These are phyloP conservation scores for Myxozyma nipponensis DNA, from an alignment of 805 yeast species.

Conservation along the genomic window DNA sequence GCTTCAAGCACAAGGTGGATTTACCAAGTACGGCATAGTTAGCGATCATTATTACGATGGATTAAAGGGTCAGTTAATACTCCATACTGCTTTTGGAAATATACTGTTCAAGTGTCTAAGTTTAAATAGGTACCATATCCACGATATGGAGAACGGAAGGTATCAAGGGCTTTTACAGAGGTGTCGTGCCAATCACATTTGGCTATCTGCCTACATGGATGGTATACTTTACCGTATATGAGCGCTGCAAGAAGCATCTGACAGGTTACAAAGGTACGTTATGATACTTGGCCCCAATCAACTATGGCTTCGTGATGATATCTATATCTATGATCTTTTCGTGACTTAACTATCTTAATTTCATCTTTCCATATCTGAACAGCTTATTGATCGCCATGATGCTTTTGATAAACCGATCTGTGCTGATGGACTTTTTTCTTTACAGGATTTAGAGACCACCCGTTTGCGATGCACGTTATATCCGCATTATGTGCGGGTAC, in stretches of 20 bases:
- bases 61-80: conserved; percentile 9
- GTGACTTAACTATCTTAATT: neutral
- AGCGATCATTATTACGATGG: conserved; percentile 22
- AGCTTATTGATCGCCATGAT: neutral
- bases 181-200: conserved; percentile 83
- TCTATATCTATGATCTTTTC: neutral
- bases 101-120: neutral
- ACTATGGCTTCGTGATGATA: neutral
- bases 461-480: conserved; percentile 42
- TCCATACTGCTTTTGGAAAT: neutral
- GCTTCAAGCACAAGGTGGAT: conserved; percentile 82
- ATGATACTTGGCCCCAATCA: neutral
- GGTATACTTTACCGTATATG: conserved; percentile 89
- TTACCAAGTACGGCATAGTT: conserved; percentile 29
- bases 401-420: too few species aligned
- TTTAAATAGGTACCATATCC: conserved; percentile 49
- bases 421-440: too few species aligned
- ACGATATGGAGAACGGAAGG: conserved; percentile 78
- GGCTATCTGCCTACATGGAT: conserved; percentile 99
- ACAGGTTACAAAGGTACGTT: conserved; percentile 35
- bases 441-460: conserved; percentile 34
- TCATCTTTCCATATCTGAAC: conserved; percentile 7
- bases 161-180: conserved; percentile 76
- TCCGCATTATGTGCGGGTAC: conserved; percentile 87
- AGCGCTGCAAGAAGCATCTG: conserved; percentile 59